Percentiles rank a stretch among this genome's conserved stretches.
These are phyloP conservation scores for Puccinia polysora DNA, from an alignment of 1,284 basidiomycete genomes.

Conservation along the genomic window DNA sequence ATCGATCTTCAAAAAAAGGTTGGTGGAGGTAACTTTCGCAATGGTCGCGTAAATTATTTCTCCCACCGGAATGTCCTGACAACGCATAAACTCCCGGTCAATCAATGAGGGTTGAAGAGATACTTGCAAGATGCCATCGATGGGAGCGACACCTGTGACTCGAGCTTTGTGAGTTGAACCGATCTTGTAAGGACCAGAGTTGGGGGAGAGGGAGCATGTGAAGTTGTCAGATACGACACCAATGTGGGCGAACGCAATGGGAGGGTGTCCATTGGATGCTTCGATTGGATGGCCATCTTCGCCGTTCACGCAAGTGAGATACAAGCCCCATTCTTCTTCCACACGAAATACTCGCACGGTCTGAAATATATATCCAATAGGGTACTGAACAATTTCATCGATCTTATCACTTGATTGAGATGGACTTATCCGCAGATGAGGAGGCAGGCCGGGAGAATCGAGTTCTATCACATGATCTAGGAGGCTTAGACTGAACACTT, in stretches of 20 bases:
- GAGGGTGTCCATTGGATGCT: conserved; percentile 55
- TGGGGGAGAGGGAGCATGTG: conserved; percentile 59
- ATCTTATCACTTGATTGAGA: background rate
- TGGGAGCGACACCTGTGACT: conserved; percentile 77
- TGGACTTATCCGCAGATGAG: conserved; percentile 3
- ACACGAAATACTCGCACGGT: conserved; percentile 33
- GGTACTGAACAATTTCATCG: conserved; percentile 36
- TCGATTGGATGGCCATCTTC: conserved; percentile 64
- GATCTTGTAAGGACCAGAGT: conserved; percentile 72
- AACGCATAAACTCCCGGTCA: conserved; percentile 79
- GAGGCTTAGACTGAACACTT: conserved; percentile 71
- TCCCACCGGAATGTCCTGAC: conserved; percentile 76
- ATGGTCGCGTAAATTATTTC: conserved; percentile 75
- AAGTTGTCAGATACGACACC: conserved; percentile 51
- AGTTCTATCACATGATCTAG: conserved; percentile 68
- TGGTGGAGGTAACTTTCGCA: conserved; percentile 71
- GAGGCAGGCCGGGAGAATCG: conserved; percentile 44
- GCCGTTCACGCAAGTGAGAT: conserved; percentile 48
- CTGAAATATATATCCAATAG: conserved; percentile 46
- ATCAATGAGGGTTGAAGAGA: conserved; percentile 77
- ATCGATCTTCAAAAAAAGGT: conserved; percentile 75
- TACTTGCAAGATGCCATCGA: conserved; percentile 84
- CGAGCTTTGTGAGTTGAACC: conserved; percentile 78
- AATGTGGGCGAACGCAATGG: conserved; percentile 81
- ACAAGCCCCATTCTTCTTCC: conserved; percentile 54